Base-by-base conservation (phyloP, 352 stramenopile species). In the Globisporangium canariense region DNA sequence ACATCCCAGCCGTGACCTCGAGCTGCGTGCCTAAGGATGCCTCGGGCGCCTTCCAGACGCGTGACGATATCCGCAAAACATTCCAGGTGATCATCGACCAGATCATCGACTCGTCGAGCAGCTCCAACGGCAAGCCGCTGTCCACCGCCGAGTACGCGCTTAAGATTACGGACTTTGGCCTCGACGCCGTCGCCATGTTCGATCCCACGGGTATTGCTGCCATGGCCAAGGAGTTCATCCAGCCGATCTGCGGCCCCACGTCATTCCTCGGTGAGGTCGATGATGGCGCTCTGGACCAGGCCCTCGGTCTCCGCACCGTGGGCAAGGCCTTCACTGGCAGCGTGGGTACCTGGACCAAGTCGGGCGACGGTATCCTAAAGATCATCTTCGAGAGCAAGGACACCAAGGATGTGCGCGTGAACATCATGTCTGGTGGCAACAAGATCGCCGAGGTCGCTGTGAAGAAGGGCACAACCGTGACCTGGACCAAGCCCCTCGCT, bases 51-150 rank as follows among this genome's bases (percentile, higher is more conserved):
- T 84, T 76, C 56, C 49, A 76, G 46, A 78, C 70, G 6, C 80
- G 83, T 13, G 79, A 88, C 52, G 54, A 72, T 14, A 71, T 90
- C 53, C 66, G 79, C 7, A 85, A 83, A 46, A 84, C 75, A 1
- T 67, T 88, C 28, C 67, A 81, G 13, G 75, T 81, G 14, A 83
- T 90, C 36, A 68, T 90, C 16, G 79, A 90, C 36, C 67, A 83
- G 52, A 62, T 88, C 13, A 79, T 87, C 36, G 68, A 73, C 41
- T 70, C 67, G 22, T 76, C 71, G 0, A 55, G 53, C 2, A 62
- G 70, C 45, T 47, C 41, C 0, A 49, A 76, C 69, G 53, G 53
- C 38, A 67, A 67, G 36, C 62, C 62, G 9, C 14, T 56, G 2
- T 51, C 28, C 8, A 62, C 18, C 4, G 62, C 0, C 10, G 74